Base-by-base conservation (phyloP, 441 rosid species). In the Corymbia calophylla region DNA sequence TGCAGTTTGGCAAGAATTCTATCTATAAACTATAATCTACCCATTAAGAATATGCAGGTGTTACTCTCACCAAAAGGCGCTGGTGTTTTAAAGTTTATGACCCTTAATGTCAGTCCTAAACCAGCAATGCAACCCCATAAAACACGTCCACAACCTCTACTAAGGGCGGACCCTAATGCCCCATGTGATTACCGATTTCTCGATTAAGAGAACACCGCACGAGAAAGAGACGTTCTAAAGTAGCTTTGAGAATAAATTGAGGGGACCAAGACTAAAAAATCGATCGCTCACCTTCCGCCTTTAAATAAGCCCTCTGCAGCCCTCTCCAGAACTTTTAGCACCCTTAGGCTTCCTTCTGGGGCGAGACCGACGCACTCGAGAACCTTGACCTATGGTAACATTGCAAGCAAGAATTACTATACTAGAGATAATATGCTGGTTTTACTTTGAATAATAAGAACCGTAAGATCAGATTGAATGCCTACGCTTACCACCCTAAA, bases 321-420 rank as follows among this genome's bases (percentile, higher is more conserved):
- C 92, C 93, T 92, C 95, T 98, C 99, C 87, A 97, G 94, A 90
- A 97, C 94, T 90, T 91, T 91, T 91, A 94, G 96, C 88, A 96
- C 99, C 92, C 99, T 94, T 92, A 93, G 96, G 91, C 99, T 97
- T 93, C 99, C 99, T 91, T 93, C 94, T 25, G 99, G 99, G 53
- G 99, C 98, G 47, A 98, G 92, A 89, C 98, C 96, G 47, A 94
- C 88, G 91, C 58, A 95, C 90, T 98, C 99, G 87, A 98, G 93
- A 87, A 90, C 91, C 94, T 93, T 96, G 58, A 98, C 98, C 99
- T 98, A 87, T 58, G 39, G 86, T 88, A 14, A 62, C 68, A 62
- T 62, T 73, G 39, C 88, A 49, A 64, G n/a, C 51, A 66, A 62
- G 32, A 62, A 62, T 62, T 31, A 62, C 32, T 62, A 29, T 62